Evolutionary conservation across 345 rosid genomes (phyloP).

Genomic region (Triadica sebifera): DNA sequence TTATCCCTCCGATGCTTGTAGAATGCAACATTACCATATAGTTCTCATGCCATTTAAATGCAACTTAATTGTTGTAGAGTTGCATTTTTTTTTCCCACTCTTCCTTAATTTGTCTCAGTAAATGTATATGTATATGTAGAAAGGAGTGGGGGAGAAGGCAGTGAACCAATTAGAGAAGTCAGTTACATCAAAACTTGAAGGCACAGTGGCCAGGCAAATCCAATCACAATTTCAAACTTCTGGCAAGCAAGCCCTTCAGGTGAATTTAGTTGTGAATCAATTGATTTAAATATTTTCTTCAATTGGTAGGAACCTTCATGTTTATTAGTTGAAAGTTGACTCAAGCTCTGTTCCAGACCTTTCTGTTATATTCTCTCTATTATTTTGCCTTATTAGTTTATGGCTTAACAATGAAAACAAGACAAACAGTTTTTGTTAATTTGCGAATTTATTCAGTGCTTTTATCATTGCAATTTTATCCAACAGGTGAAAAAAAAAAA

Average conservation of each 20-base stretch:
- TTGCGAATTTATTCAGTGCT: neutral
- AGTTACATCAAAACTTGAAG: conserved; percentile 73
- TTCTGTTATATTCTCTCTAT: neutral
- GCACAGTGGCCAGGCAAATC: conserved; percentile 79
- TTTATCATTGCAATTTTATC: neutral
- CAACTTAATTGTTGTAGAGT: neutral
- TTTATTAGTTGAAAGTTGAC: neutral
- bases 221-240: conserved; percentile 88
- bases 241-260: conserved; percentile 94
- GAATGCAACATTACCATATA: neutral
- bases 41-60: conserved; percentile 43
- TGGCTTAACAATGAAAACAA: neutral
- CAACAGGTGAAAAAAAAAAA: too few species aligned
- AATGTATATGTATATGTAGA: conserved; percentile 43
- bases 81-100: neutral
- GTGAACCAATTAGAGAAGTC: conserved; percentile 81
- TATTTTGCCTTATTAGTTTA: neutral
- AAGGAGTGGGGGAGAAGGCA: conserved; percentile 85
- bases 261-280: conserved; percentile 13
- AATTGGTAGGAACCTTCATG: conserved; percentile 27
- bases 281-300: neutral
- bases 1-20: conserved; percentile 8
- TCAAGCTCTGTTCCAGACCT: neutral
- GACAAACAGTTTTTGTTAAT: neutral
- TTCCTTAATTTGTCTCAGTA: neutral